Base-by-base conservation (phyloP, 2,329 filamentous ascomycete species). In the Xylaria sp. region DNA sequence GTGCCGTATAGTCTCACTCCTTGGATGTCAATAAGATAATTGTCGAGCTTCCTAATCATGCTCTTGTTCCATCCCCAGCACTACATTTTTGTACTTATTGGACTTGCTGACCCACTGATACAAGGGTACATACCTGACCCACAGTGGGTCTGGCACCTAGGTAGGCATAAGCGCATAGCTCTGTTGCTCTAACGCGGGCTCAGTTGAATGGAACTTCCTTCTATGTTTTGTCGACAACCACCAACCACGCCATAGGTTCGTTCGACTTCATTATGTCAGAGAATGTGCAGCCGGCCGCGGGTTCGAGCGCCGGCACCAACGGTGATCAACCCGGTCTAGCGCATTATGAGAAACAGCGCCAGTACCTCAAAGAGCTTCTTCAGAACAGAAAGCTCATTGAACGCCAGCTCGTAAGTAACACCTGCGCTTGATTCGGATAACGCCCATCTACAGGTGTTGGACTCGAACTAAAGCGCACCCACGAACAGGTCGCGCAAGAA, bases 401-500 rank as follows among this genome's bases (percentile, higher is more conserved):
- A 62, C 72, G 73, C 17, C 74, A 75, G 63, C 66, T 77, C 46
- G 75, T 77, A 63, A 71, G 73, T 72, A 53, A 44, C 53, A 36
- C 57, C n/a, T 11, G 20, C 46, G 40, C 15, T n/a, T 23, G 20
- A 26, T 38, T 7, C 53, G 31, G 7, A 31, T n/a, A 33, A 58
- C 26, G 20, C 23, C 33, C 33, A 44, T 51, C 26, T 17, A 33
- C 26, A 1, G 26, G n/a, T n/a, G 1, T 3, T 42, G 33, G 23
- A 15, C 28, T 33, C 17, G 17, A 58, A 40, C 69, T 70, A 60
- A 67, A 15, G 17, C 72, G 28, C n/a, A 42, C 26, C 7, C 11
- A 31, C 56, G 44, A 11, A 57, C 48, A 90, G 88, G 80, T 84
- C 60, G 79, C 83, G 74, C 81, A 90, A 67, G 96, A 99, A 83